These are phyloP conservation scores for Dictyophora rubrovolvata DNA, from an alignment of 768 basidiomycete genomes.

Conservation along the genomic window DNA sequence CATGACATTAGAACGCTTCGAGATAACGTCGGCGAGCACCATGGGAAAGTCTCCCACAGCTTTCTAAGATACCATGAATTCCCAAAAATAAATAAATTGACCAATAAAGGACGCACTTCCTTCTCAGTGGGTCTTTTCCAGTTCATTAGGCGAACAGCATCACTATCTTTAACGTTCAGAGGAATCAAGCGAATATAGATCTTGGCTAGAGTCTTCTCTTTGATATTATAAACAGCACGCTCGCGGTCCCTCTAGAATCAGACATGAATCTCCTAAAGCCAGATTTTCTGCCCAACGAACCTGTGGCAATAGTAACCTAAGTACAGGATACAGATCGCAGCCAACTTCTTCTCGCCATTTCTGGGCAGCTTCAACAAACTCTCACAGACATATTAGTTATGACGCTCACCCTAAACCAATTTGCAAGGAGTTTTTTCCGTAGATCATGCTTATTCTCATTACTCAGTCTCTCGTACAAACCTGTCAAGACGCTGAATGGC, in stretches of 20 bases:
- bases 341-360: constrained; percentile 86
- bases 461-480: constrained; percentile 68
- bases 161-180: constrained; percentile 66
- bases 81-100: not conserved
- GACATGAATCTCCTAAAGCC: not conserved
- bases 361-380: constrained; percentile 26
- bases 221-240: constrained; percentile 84
- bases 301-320: constrained; percentile 87
- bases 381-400: constrained; percentile 1
- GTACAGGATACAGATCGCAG: constrained; percentile 77
- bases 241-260: constrained; percentile 78
- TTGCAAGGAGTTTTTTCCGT: constrained; percentile 53
- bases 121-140: constrained; percentile 81
- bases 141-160: constrained; percentile 71
- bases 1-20: constrained; percentile 70
- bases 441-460: constrained; percentile 66
- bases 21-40: constrained; percentile 79
- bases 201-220: constrained; percentile 91
- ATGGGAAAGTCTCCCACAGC: constrained; percentile 81
- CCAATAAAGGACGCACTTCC: constrained; percentile 34
- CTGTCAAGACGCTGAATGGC: constrained; percentile 21
- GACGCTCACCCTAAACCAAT: constrained; percentile 70
- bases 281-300: constrained; percentile 24
- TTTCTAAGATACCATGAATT: constrained; percentile 30
- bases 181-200: constrained; percentile 86